Conservation (phyloP, 1,139 yeast species). For the Saccharomyces pastorianus region DNA sequence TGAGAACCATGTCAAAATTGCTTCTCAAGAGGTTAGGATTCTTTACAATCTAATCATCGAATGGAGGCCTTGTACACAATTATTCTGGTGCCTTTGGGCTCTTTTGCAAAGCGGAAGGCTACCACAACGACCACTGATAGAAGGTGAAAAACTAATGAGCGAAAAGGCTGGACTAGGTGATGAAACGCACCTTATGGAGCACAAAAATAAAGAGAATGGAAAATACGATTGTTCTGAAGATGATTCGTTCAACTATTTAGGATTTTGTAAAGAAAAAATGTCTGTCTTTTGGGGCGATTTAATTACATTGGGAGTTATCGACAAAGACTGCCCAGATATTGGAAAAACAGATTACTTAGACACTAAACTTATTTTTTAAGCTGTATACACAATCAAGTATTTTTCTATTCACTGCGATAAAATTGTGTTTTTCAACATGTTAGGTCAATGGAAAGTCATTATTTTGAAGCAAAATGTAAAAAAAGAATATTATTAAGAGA, state of each 20-base stretch:
- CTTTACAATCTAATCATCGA: slow-evolving; percentile 55
- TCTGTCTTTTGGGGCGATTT: slow-evolving; percentile 69
- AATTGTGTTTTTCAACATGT: neutral
- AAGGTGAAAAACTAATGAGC: slow-evolving; percentile 14
- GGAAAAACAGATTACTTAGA: neutral
- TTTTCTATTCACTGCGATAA: neutral
- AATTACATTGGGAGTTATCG: slow-evolving; percentile 52
- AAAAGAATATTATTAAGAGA: neutral
- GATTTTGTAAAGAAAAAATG: slow-evolving; percentile 67
- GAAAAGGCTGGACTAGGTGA: slow-evolving; percentile 36
- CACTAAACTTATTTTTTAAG: neutral
- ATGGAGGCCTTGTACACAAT: slow-evolving; percentile 76
- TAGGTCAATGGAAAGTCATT: neutral
- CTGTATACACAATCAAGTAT: neutral
- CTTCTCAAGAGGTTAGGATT: slow-evolving; percentile 42
- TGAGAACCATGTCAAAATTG: slow-evolving; percentile 28
- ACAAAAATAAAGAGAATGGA: slow-evolving; percentile 13
- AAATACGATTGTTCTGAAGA: slow-evolving; percentile 22
- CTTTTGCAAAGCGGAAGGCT: slow-evolving; percentile 56
- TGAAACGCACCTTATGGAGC: slow-evolving; percentile 33
- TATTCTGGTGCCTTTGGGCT: slow-evolving; percentile 90
- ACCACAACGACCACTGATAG: slow-evolving; percentile 19
- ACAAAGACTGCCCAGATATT: slow-evolving; percentile 26
- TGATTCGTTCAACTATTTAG: slow-evolving; percentile 62
- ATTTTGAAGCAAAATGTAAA: neutral